Evolutionary conservation across 306 rosid species (phyloP).

Genomic region (Rosa persica): DNA sequence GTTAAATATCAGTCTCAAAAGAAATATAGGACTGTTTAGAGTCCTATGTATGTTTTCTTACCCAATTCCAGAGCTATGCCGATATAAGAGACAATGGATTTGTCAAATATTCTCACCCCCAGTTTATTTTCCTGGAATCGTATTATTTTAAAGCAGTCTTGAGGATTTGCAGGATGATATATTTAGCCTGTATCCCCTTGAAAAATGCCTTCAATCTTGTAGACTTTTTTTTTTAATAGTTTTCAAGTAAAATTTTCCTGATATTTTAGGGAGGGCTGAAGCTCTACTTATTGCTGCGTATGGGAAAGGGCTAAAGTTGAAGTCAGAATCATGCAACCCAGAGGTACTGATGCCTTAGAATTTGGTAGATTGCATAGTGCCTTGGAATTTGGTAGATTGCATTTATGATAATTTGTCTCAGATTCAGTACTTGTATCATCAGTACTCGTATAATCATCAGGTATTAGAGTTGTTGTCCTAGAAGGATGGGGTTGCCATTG

Average conservation of each 20-base stretch:
- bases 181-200: neutral
- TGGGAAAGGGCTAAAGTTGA: slow-evolving; percentile 53
- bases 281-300: slow-evolving; percentile 95
- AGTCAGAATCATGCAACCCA: slow-evolving; percentile 30
- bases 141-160: too few species aligned
- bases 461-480: too few species aligned
- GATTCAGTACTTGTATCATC: slow-evolving; percentile 7
- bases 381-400: slow-evolving; percentile 15
- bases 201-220: neutral
- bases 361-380: slow-evolving; percentile 14
- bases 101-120: neutral
- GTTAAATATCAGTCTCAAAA: too few species aligned
- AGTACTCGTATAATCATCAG: neutral
- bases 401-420: neutral
- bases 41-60: too few species aligned
- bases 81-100: neutral
- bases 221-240: too few species aligned
- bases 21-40: too few species aligned
- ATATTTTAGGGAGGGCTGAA: slow-evolving; percentile 84
- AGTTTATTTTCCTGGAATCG: too few species aligned
- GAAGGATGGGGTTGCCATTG: too few species aligned
- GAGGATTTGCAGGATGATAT: too few species aligned
- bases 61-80: too few species aligned
- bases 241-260: neutral
- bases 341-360: slow-evolving; percentile 34